Evolutionary conservation across 768 basidiomycete genomes (phyloP), one percentile per base, ranked within the genome.

Genomic region (Psilocybe azurescens): DNA sequence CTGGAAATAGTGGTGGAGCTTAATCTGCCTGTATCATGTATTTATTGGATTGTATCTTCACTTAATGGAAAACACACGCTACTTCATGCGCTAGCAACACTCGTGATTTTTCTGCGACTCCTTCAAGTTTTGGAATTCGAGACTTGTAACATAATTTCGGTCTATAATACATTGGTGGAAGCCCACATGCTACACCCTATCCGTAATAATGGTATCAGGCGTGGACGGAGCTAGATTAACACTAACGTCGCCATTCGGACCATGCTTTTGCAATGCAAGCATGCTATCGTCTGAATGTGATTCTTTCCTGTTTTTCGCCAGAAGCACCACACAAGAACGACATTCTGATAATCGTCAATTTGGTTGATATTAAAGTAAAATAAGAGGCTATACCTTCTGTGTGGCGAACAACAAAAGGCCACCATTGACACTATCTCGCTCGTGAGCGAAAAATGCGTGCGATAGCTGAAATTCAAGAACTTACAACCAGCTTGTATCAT

Each of bases 1-100:
- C 48, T 44, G 46, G 30, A 38, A 62, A 61, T 78, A 93, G 92
- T 61, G 92, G 92, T 75, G 92, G 91, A 48, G 91, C 91, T 79
- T 93, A 82, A 63, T 56, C 53, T 48, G 46, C 32, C 65, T 70
- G 65, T 70, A 67, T 71, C 60, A 69, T 67, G 61, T 70, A 67
- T 60, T 73, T 69, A 72, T 69, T 61, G 62, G 57, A 47, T 38
- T 44, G 49, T 59, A 54, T 63, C 56, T 51, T 65, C 56, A 60
- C 47, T 20, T 58, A 58, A 58, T 58, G 47, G 56, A 58, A 51
- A 58, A 49, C 56, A 49, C 32, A 3, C 32, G 20, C 33, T 32
- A 44, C 33, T 50, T 9, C 10, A 58, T 50, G 32, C 44, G 14
- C 32, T 49, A 13, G n/a, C n/a, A 24, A 28, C 30, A 5, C 28